These are phyloP conservation scores for Colletotrichum tabaci DNA, from an alignment of 2,329 filamentous ascomycete genomes.

Conservation along the genomic window DNA sequence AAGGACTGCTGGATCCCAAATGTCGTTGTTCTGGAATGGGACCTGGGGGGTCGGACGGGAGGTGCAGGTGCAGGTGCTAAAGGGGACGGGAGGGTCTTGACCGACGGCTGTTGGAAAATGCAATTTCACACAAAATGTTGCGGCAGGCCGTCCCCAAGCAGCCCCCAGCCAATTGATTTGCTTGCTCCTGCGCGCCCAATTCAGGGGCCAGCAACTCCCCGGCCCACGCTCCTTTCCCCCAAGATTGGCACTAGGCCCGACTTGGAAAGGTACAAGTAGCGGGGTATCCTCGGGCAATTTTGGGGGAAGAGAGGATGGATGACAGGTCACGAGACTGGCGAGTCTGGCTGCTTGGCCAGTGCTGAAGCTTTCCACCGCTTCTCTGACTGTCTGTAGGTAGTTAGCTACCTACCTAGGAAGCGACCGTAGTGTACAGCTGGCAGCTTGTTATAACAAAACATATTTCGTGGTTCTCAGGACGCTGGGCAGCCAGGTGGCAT, in stretches of 20 bases:
- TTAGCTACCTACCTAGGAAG: too few relatives aligned
- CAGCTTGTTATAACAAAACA: conserved; percentile 18
- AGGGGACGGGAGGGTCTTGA: conserved; percentile 45
- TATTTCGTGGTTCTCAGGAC: conserved; percentile 8
- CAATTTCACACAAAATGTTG: conserved; percentile 58
- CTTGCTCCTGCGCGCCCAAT: conserved; percentile 41
- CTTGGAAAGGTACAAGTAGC: conserved; percentile 5
- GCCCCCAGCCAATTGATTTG: conserved; percentile 44
- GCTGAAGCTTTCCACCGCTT: conserved; percentile 28
- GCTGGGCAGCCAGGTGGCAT: neutral
- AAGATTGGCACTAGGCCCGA: conserved; percentile 26
- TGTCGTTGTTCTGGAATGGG: conserved; percentile 41
- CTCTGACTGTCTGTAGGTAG: neutral
- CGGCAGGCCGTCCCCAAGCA: conserved; percentile 46
- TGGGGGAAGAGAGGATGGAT: conserved; percentile 19
- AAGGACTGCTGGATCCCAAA: conserved; percentile 40
- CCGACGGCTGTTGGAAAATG: conserved; percentile 49
- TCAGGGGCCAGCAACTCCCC: conserved; percentile 43
- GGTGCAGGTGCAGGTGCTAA: conserved; percentile 43
- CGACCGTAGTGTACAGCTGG: too few relatives aligned
- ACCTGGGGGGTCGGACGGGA: conserved; percentile 36
- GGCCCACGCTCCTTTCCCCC: conserved; percentile 41
- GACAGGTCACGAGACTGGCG: conserved; percentile 40
- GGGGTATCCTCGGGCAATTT: conserved; percentile 40
- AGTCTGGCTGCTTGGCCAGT: conserved; percentile 15